These are phyloP conservation scores for Gymnopilus dilepis DNA, from an alignment of 768 basidiomycete species.

Conservation along the genomic window DNA sequence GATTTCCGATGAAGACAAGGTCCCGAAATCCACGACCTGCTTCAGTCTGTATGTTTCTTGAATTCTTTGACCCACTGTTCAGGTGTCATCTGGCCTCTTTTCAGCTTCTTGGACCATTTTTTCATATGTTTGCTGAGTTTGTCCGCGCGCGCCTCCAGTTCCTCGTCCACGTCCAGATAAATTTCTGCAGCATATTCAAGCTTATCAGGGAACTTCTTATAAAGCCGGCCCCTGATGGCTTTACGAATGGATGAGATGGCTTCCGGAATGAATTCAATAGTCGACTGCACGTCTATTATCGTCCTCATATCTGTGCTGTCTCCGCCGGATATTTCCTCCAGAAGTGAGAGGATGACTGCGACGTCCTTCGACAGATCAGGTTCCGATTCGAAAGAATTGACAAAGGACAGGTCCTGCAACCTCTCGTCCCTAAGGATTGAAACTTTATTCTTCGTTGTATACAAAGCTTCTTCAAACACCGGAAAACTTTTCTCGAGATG, in stretches of 20 bases:
- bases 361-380: not conserved
- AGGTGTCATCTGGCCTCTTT: conserved; percentile 29
- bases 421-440: conserved; percentile 36
- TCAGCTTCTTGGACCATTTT: conserved; percentile 32
- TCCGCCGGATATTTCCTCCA: conserved; percentile 36
- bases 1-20: no score
- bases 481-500: conserved; percentile 17
- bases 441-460: conserved; percentile 21
- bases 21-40: no score
- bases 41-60: conserved; percentile 12
- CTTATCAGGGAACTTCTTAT: conserved; percentile 29
- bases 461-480: not conserved
- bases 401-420: conserved; percentile 8
- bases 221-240: conserved; percentile 7
- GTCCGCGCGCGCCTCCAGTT: conserved; percentile 9
- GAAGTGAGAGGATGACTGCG: conserved; percentile 28
- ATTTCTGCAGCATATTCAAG: conserved; percentile 27
- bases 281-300: conserved; percentile 24
- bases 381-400: not conserved
- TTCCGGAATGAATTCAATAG: conserved; percentile 19
- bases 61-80: conserved; percentile 27
- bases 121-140: conserved; percentile 32
- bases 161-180: conserved; percentile 31
- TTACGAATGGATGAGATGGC: conserved; percentile 1
- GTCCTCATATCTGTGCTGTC: conserved; percentile 25